Evolutionary conservation across 257 asterid species (phyloP), one percentile per base, ranked within the genome.

Genomic region (Ligustrum vulgare): DNA sequence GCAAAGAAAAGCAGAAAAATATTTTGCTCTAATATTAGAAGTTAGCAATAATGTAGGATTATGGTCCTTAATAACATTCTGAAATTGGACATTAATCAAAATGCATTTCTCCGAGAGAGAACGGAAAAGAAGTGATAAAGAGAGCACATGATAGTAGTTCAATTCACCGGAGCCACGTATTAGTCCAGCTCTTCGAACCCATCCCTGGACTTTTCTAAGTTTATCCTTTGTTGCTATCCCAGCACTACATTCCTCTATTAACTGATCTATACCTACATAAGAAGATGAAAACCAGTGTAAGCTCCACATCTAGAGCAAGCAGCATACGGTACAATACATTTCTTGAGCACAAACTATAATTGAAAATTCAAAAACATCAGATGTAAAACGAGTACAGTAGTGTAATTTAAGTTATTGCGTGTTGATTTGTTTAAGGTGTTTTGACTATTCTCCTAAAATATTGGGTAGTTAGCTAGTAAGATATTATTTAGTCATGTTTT

Each of bases 151-250:
- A 77, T 81, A 13, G 84, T 69, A 74, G 79, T 85, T 84, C 80
- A 78, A 74, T 66, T 78, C 84, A 77, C 85, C 82, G 56, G 86
- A 86, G 70, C 84, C 75, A 75, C 79, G 88, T 70, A 79, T 77
- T 54, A 83, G 87, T 75, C 80, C 86, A 60, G 89, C 85, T 67
- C 82, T 82, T 73, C 75, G 93, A 82, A 89, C 68, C 97, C 94
- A 91, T 67, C 80, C 85, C 60, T 77, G 78, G 72, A 91, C 92
- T 83, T 80, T 91, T 67, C 54, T 81, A 83, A 89, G 89, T 77
- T 91, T 91, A 56, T 78, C 85, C 81, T 70, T 89, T 9, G 86
- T 76, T 22, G 87, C 72, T 77, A 72, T 72, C 32, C 93, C 89
- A 39, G 84, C 73, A 9, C 80, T 87, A 80, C 84, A 79, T 43